These are phyloP conservation scores for Mycena chlorophos DNA, from an alignment of 768 basidiomycete species.

Conservation along the genomic window DNA sequence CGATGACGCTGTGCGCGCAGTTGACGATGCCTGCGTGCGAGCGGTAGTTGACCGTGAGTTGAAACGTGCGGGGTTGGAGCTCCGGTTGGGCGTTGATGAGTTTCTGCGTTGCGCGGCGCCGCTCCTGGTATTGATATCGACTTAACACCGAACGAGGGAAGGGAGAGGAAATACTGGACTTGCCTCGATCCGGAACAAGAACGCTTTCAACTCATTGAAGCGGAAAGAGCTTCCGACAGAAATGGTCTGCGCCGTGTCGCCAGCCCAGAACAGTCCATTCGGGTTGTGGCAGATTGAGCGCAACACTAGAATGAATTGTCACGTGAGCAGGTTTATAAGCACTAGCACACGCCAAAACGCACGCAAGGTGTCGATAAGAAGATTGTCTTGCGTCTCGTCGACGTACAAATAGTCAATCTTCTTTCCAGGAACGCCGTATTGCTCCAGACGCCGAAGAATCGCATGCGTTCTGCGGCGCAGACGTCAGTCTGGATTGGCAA, in stretches of 20 bases:
- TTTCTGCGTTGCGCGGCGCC: background rate
- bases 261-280: conserved; percentile 77
- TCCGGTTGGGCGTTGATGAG: conserved; percentile 11
- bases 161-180: background rate
- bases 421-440: conserved; percentile 36
- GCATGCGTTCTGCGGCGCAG: conserved; percentile 46
- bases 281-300: conserved; percentile 62
- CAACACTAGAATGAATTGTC: conserved; percentile 47
- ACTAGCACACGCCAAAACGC: conserved; percentile 17
- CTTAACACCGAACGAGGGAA: background rate
- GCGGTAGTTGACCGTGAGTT: conserved; percentile 65
- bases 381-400: conserved; percentile 73
- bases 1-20: conserved; percentile 64
- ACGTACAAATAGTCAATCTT: conserved; percentile 67
- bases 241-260: conserved; percentile 80
- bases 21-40: conserved; percentile 76
- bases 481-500: background rate
- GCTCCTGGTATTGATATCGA: background rate
- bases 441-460: conserved; percentile 40
- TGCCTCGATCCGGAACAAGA: conserved; percentile 64
- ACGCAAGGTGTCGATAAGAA: conserved; percentile 66
- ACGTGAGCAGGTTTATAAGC: background rate
- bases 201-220: conserved; percentile 71
- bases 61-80: conserved; percentile 44
- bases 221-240: conserved; percentile 70